Conservation (phyloP, 257 asterid genomes). For the Nicotiana undulata region DNA sequence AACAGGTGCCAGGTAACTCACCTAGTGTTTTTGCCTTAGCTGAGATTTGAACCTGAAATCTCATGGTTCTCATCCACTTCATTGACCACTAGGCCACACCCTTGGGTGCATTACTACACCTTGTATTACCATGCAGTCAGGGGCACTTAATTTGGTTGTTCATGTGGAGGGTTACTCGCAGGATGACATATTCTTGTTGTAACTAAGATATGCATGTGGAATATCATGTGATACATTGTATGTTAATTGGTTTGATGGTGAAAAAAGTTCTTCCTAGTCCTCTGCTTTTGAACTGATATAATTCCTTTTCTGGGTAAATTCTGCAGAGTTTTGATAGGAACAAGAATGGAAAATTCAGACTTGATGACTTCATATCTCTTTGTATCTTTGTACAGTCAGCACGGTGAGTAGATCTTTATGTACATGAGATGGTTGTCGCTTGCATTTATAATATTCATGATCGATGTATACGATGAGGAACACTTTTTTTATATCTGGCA, state of each 20-base stretch:
- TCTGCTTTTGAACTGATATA: slow-evolving; percentile 1
- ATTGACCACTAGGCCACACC: no score
- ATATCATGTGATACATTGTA: not conserved
- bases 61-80: no score
- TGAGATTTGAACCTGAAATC: no score
- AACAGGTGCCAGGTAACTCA: no score
- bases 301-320: not conserved
- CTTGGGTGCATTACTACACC: not conserved
- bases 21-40: no score
- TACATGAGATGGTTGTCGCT: slow-evolving; percentile 1
- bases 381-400: slow-evolving; percentile 81
- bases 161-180: not conserved
- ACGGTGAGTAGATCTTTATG: slow-evolving; percentile 30
- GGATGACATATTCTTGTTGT: not conserved
- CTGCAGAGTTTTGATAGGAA: slow-evolving; percentile 70
- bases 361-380: slow-evolving; percentile 65
- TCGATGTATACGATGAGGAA: not conserved
- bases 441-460: slow-evolving; percentile 7
- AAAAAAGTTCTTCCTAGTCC: not conserved
- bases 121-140: not conserved
- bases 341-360: slow-evolving; percentile 62
- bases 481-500: not conserved
- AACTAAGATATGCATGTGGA: not conserved
- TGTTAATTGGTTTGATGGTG: slow-evolving; percentile 2
- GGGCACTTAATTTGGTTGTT: not conserved